Percentiles rank a stretch among this genome's conserved stretches.
These are phyloP conservation scores for Penicillium nucicola DNA, from an alignment of 495 filamentous ascomycete species.

Conservation along the genomic window DNA sequence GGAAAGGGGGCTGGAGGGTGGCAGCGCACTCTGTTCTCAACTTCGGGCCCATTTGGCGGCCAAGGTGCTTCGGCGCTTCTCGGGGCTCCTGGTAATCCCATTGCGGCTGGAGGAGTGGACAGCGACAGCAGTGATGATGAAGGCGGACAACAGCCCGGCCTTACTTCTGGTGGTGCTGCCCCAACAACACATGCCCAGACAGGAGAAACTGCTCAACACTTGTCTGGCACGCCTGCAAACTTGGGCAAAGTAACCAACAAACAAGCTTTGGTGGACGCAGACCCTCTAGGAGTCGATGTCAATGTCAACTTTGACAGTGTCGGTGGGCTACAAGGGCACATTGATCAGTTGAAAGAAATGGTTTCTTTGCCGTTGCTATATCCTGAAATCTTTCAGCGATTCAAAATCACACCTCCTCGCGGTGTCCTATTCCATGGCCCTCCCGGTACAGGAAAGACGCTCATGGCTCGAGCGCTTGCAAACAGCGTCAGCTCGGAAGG, in stretches of 20 bases:
- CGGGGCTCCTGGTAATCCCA: slow-evolving; percentile 69
- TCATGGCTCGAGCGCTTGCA: slow-evolving; percentile 87
- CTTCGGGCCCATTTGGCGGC: slow-evolving; percentile 89
- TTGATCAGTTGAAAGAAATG: slow-evolving; percentile 97
- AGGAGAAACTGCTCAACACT: slow-evolving; percentile 59
- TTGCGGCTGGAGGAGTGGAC: slow-evolving; percentile 72
- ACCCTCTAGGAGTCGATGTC: slow-evolving; percentile 88
- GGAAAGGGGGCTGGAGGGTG: slow-evolving; percentile 57
- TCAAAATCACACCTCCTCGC: slow-evolving; percentile 88
- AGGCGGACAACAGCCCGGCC: slow-evolving; percentile 54
- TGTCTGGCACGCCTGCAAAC: slow-evolving; percentile 71
- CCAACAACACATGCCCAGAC: slow-evolving; percentile 58
- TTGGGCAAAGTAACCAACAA: slow-evolving; percentile 87
- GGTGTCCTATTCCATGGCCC: slow-evolving; percentile 97
- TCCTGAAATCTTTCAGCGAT: slow-evolving; percentile 88
- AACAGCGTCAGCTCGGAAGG: slow-evolving; percentile 76
- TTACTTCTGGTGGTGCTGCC: slow-evolving; percentile 49
- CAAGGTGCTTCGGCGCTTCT: slow-evolving; percentile 69
- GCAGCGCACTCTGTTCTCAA: slow-evolving; percentile 78
- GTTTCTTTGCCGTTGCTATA: slow-evolving; percentile 90
- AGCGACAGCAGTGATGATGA: slow-evolving; percentile 98
- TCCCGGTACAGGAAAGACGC: slow-evolving; percentile 95
- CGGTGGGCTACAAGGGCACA: slow-evolving; percentile 85
- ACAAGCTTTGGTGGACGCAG: slow-evolving; percentile 80
- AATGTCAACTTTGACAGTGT: slow-evolving; percentile 90